Percentiles rank a stretch among this genome's conserved stretches.
Evolutionary conservation across 2,329 filamentous ascomycete species (phyloP).

Genomic region (Colletotrichum noveboracense): DNA sequence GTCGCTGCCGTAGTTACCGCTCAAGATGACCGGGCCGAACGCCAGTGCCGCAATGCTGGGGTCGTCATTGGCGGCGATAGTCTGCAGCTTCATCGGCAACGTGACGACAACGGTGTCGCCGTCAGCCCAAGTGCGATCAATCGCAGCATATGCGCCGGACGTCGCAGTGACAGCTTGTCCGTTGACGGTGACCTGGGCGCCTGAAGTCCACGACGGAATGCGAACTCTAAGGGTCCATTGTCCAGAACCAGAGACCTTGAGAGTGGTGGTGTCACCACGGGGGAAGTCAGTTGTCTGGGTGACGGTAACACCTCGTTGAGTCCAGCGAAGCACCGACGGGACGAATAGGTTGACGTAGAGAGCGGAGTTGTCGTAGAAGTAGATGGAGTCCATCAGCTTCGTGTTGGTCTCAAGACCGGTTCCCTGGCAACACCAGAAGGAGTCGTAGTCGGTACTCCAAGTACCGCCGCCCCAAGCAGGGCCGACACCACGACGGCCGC

Average conservation of each 20-base stretch:
- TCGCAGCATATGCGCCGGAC: slow-evolving; percentile 44
- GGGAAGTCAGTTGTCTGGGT: slow-evolving; percentile 50
- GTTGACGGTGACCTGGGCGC: slow-evolving; percentile 46
- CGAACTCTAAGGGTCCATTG: slow-evolving; percentile 44
- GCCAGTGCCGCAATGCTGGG: slow-evolving; percentile 46
- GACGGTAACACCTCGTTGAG: slow-evolving; percentile 41
- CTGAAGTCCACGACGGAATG: slow-evolving; percentile 50
- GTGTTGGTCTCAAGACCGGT: slow-evolving; percentile 60
- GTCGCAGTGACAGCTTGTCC: slow-evolving; percentile 31
- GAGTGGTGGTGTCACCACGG: slow-evolving; percentile 39
- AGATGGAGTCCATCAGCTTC: slow-evolving; percentile 58
- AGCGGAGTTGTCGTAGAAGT: slow-evolving; percentile 45
- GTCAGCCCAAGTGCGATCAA: slow-evolving; percentile 45
- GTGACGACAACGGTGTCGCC: slow-evolving; percentile 47
- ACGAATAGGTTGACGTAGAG: slow-evolving; percentile 57
- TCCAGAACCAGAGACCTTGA: slow-evolving; percentile 39
- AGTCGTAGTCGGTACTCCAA: slow-evolving; percentile 58
- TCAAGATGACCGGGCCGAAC: slow-evolving; percentile 50
- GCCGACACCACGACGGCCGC: slow-evolving; percentile 51
- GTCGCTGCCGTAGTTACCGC: slow-evolving; percentile 47
- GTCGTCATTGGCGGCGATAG: slow-evolving; percentile 53
- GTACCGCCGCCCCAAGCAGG: slow-evolving; percentile 60
- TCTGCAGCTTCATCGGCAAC: slow-evolving; percentile 50
- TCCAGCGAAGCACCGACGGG: slow-evolving; percentile 50
- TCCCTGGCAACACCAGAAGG: slow-evolving; percentile 60